Conservation (phyloP, 805 yeast genomes). For the Spathaspora boniae region DNA sequence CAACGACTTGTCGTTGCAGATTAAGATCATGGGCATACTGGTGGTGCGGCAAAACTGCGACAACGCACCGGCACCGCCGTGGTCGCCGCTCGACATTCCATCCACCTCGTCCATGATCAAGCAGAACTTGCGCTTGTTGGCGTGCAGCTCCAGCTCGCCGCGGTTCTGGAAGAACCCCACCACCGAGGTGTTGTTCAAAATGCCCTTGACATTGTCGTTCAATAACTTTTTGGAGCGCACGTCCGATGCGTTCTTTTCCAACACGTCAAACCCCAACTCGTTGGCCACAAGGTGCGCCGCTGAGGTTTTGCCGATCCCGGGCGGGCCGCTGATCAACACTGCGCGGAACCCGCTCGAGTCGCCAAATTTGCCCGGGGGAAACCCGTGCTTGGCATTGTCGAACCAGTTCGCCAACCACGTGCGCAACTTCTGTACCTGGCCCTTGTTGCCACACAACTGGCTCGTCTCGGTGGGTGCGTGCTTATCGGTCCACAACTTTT, state of each 20-base stretch:
- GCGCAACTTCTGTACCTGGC: conserved; percentile 60
- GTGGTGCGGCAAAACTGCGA: conserved; percentile 84
- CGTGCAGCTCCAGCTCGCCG: conserved; percentile 17
- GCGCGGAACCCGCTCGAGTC: conserved; percentile 75
- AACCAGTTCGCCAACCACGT: conserved; percentile 83
- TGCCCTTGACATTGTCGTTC: conserved; percentile 63
- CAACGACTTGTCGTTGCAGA: conserved; percentile 87
- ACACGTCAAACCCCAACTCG: conserved; percentile 64
- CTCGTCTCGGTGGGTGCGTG: conserved; percentile 77
- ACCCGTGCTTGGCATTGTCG: conserved; percentile 48
- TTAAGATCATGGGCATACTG: conserved; percentile 83
- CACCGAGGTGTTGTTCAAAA: conserved; percentile 78
- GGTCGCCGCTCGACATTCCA: conserved; percentile 98
- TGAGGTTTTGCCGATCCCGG: conserved; percentile 82
- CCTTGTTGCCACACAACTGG: conserved; percentile 91
- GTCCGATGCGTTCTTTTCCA: conserved; percentile 84
- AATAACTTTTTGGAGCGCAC: conserved; percentile 81
- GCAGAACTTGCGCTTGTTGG: conserved; percentile 59
- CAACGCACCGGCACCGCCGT: conserved; percentile 96
- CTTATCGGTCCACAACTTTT: conserved; percentile 86
- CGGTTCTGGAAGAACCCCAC: conserved; percentile 63
- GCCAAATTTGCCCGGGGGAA: conserved; percentile 56
- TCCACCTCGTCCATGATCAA: conserved; percentile 98
- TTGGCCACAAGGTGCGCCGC: conserved; percentile 76
- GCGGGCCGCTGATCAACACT: conserved; percentile 82